A percentile compares a stretch with the other conserved stretches of the same genome.
Evolutionary conservation across 2,329 filamentous ascomycete species (phyloP).

Genomic region (Phialemoniopsis sp.): DNA sequence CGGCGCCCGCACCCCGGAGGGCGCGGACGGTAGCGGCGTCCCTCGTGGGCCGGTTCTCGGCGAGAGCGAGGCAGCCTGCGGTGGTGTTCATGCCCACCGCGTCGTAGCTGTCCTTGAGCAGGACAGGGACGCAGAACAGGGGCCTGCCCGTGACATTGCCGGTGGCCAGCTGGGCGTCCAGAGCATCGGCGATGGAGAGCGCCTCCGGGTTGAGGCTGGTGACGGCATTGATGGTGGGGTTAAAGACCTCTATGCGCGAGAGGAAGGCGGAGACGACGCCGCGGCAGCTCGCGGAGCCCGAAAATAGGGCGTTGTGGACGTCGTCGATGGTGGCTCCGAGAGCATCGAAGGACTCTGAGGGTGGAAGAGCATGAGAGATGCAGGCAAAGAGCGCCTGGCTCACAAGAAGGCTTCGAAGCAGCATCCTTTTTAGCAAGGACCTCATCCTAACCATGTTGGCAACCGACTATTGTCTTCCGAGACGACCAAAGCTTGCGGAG

Average conservation of each 20-base stretch:
- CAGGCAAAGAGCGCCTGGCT: too few species aligned
- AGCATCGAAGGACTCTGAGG: slow-evolving; percentile 36
- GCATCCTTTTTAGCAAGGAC: too few species aligned
- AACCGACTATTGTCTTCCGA: too few species aligned
- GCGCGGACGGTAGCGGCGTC: slow-evolving; percentile 48
- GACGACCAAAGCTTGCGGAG: too few species aligned
- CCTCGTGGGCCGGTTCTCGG: slow-evolving; percentile 33
- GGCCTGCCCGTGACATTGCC: slow-evolving; percentile 41
- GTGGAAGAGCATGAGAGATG: too few species aligned
- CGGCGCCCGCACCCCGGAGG: slow-evolving; percentile 44
- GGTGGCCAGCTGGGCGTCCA: slow-evolving; percentile 39
- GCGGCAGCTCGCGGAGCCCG: slow-evolving; percentile 47
- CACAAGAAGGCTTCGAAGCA: too few species aligned
- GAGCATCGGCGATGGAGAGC: slow-evolving; percentile 36
- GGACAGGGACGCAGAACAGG: slow-evolving; percentile 57
- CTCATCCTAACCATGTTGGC: too few species aligned
- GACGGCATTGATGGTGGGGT: slow-evolving; percentile 54
- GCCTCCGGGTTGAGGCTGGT: slow-evolving; percentile 43
- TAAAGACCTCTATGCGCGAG: slow-evolving; percentile 50
- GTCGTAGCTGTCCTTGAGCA: slow-evolving; percentile 64
- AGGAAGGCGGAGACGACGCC: slow-evolving; percentile 51
- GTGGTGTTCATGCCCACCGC: slow-evolving; percentile 53
- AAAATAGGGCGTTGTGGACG: slow-evolving; percentile 51
- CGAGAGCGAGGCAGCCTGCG: slow-evolving; percentile 46
- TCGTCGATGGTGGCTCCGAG: slow-evolving; percentile 54